These are phyloP conservation scores for Tolypocladium sp. DNA, from an alignment of 2,329 filamentous ascomycete species.

Conservation along the genomic window DNA sequence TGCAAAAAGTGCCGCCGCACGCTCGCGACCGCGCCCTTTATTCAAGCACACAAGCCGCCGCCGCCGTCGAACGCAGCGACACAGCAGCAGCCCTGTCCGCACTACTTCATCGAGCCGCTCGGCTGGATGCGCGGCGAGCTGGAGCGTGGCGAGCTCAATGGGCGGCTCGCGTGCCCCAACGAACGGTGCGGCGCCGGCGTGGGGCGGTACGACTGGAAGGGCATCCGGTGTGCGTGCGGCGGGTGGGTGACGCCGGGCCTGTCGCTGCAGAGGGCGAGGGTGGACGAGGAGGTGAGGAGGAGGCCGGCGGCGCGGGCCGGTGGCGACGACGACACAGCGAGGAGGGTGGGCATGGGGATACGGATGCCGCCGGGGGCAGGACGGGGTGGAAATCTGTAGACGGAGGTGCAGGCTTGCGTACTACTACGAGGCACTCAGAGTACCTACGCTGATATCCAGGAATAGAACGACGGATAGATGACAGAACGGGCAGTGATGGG, in stretches of 20 bases:
- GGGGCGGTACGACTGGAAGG: constrained; percentile 94
- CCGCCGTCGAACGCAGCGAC: constrained; percentile 3
- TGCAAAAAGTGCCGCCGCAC: constrained; percentile 85
- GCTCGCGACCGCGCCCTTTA: constrained; percentile 48
- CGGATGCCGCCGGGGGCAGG: constrained; percentile 42
- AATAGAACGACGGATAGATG: not conserved
- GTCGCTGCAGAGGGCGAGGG: constrained; percentile 69
- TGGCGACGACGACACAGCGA: constrained; percentile 8
- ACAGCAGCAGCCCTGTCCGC: constrained; percentile 48
- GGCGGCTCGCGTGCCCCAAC: constrained; percentile 76
- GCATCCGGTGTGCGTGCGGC: constrained; percentile 83
- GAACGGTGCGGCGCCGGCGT: constrained; percentile 70
- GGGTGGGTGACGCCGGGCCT: constrained; percentile 89
- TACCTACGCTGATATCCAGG: not conserved
- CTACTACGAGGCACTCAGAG: not conserved
- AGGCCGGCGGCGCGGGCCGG: constrained; percentile 9
- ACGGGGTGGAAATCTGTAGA: constrained; percentile 1
- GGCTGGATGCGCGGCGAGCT: constrained; percentile 90
- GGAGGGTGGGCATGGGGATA: constrained; percentile 32
- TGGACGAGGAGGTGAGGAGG: constrained; percentile 55
- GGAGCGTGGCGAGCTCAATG: constrained; percentile 72
- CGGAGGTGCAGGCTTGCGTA: not conserved
- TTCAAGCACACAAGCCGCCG: constrained; percentile 47
- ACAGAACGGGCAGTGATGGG: not conserved
- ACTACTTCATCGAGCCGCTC: constrained; percentile 85